These are phyloP conservation scores for Apodospora peruviana DNA, from an alignment of 495 filamentous ascomycete genomes.

Conservation along the genomic window DNA sequence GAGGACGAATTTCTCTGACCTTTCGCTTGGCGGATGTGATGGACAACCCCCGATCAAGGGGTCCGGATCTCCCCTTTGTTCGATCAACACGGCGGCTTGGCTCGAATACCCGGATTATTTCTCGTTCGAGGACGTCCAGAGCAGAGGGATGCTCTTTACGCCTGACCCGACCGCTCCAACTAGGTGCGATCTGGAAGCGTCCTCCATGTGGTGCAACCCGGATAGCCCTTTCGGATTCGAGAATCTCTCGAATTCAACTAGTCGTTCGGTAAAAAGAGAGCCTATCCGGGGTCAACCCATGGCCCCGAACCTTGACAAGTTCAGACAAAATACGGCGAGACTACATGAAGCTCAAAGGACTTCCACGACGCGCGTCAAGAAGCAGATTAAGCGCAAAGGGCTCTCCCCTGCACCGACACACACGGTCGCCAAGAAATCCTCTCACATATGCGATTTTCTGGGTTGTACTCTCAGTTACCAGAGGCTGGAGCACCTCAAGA, in stretches of 20 bases:
- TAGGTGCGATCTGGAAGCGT: not conserved
- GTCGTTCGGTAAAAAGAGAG: too few species aligned
- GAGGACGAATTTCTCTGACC: not conserved
- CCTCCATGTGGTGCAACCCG: too few species aligned
- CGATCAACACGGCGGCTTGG: not conserved
- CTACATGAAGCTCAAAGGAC: too few species aligned
- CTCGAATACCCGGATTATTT: too few species aligned
- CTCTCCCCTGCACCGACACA: constrained; percentile 8
- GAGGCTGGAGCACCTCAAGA: constrained; percentile 56
- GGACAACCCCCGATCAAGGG: constrained; percentile 10
- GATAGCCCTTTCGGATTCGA: too few species aligned
- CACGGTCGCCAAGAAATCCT: constrained; percentile 19
- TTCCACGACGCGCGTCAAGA: too few species aligned
- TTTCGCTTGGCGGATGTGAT: constrained; percentile 6
- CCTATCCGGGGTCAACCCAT: too few species aligned
- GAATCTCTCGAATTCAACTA: too few species aligned
- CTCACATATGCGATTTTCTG: constrained; percentile 12
- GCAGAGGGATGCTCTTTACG: not conserved
- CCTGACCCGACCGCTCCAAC: not conserved
- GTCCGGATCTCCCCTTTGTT: not conserved
- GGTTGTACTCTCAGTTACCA: constrained; percentile 44
- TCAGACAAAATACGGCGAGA: too few species aligned
- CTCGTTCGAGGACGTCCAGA: too few species aligned
- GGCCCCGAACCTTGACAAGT: too few species aligned
- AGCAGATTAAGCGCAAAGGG: not conserved